These are phyloP conservation scores for Paecilomyces dactylethromorphus DNA, from an alignment of 2,329 filamentous ascomycete species.

Conservation along the genomic window DNA sequence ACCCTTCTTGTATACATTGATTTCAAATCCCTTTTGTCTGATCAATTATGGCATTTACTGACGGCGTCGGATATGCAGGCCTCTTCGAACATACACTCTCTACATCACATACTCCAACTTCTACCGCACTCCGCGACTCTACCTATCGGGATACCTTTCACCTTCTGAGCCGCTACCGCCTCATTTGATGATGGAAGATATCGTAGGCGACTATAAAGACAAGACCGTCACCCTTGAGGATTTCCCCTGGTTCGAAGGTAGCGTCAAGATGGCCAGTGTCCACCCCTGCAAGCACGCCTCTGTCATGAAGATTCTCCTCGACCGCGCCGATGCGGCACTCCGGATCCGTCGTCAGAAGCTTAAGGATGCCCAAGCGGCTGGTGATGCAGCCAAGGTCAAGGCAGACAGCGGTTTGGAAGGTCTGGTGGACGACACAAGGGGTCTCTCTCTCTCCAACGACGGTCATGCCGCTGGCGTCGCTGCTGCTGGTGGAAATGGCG, in stretches of 20 bases:
- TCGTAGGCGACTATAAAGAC: conserved; percentile 93
- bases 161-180: conserved; percentile 75
- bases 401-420: conserved; percentile 67
- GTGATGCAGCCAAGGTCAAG: conserved; percentile 34
- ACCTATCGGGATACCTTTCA: conserved; percentile 81
- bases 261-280: conserved; percentile 91
- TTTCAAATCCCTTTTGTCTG: background rate
- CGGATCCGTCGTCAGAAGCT: conserved; percentile 83
- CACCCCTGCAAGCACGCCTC: conserved; percentile 96
- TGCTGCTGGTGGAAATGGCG: conserved; percentile 37
- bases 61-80: conserved; percentile 42
- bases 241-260: conserved; percentile 88
- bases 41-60: background rate
- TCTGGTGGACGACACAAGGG: conserved; percentile 72
- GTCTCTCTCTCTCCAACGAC: conserved; percentile 51
- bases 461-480: conserved; percentile 27
- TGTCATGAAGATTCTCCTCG: conserved; percentile 96
- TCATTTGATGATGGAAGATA: conserved; percentile 90
- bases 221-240: conserved; percentile 98
- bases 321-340: conserved; percentile 87
- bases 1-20: background rate
- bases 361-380: conserved; percentile 50
- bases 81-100: conserved; percentile 87
- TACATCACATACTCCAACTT: conserved; percentile 98
- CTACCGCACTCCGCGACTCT: conserved; percentile 91